A percentile compares a stretch with the other conserved stretches of the same genome.
phyloP scores from a whole-genome alignment of 352 stramenopile species.

The Pythium guiyangense region DNA sequence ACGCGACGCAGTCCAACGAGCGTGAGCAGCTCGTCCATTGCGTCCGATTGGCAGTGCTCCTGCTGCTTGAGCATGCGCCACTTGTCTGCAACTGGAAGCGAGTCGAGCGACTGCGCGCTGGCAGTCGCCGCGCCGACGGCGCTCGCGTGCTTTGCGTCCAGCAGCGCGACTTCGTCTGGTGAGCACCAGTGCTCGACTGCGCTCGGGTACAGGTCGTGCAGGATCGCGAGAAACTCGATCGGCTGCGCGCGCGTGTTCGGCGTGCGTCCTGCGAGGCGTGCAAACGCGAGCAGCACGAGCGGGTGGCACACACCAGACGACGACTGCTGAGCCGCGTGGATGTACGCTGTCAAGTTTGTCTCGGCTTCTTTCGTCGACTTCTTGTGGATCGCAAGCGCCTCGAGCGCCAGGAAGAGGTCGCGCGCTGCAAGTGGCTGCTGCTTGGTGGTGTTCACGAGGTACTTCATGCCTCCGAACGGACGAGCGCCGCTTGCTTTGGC shows the following conservation, averaged over 20 bases:
- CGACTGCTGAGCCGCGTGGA: constrained; percentile 13
- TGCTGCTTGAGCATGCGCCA: constrained; percentile 63
- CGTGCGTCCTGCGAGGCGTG: constrained; percentile 23
- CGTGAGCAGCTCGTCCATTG: constrained; percentile 81
- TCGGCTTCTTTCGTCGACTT: constrained; percentile 20
- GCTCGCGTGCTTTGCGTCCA: not conserved
- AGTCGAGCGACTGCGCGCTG: not conserved
- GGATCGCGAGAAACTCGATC: constrained; percentile 37
- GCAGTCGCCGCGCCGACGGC: not conserved
- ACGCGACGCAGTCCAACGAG: constrained; percentile 82
- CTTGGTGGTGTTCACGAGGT: constrained; percentile 25
- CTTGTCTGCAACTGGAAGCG: constrained; percentile 25
- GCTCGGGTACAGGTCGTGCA: constrained; percentile 48
- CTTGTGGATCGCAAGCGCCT: constrained; percentile 48
- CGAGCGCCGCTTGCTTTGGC: constrained; percentile 9
- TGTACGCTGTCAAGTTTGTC: constrained; percentile 35
- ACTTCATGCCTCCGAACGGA: constrained; percentile 54
- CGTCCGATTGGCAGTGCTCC: constrained; percentile 40
- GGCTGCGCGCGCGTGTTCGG: constrained; percentile 12
- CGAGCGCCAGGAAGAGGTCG: constrained; percentile 50
- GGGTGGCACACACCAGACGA: constrained; percentile 29
- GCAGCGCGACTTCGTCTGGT: constrained; percentile 18
- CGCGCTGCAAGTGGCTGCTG: constrained; percentile 31
- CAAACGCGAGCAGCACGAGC: constrained; percentile 50
- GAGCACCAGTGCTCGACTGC: constrained; percentile 38